A percentile compares a stretch with the other conserved stretches of the same genome.
These are phyloP conservation scores for Fusarium drepaniforme DNA, from an alignment of 2,329 filamentous ascomycete species.

Conservation along the genomic window DNA sequence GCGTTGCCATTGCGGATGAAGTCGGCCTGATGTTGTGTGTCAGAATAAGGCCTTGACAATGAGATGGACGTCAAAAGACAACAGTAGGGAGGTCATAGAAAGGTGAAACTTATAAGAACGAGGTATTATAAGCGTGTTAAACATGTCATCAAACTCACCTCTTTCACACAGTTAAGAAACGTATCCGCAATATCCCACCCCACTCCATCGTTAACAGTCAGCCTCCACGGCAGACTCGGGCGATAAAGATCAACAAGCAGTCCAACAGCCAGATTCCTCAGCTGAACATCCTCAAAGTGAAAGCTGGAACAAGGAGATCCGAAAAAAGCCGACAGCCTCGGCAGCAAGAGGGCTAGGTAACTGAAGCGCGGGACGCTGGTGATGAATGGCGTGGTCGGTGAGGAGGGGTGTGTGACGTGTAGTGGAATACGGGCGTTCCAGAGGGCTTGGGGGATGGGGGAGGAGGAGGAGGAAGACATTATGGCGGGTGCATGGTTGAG, in stretches of 20 bases:
- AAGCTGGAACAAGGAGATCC: conserved; percentile 68
- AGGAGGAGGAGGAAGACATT: conserved; percentile 41
- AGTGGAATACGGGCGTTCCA: conserved; percentile 68
- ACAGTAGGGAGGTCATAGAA: no score
- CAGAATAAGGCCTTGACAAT: neutral
- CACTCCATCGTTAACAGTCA: conserved; percentile 66
- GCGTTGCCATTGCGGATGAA: conserved; percentile 90
- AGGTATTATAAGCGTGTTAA: neutral
- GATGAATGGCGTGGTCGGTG: conserved; percentile 63
- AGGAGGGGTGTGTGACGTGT: conserved; percentile 64
- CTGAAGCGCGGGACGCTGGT: conserved; percentile 68
- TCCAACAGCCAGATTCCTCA: conserved; percentile 66
- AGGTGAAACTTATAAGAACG: accelerated
- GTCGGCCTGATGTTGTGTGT: conserved; percentile 69
- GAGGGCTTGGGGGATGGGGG: conserved; percentile 59
- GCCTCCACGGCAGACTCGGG: conserved; percentile 65
- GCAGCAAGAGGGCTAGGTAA: conserved; percentile 69
- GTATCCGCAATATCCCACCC: conserved; percentile 73
- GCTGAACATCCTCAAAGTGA: conserved; percentile 66
- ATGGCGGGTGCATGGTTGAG: conserved; percentile 37
- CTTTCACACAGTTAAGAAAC: conserved; percentile 74
- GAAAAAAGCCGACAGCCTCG: conserved; percentile 67
- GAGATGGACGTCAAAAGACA: neutral
- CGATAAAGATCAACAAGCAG: conserved; percentile 69
- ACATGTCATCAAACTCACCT: conserved; percentile 55